These are phyloP conservation scores for Bidens hawaiensis DNA, from an alignment of 140 eudicot genomes.

Conservation along the genomic window DNA sequence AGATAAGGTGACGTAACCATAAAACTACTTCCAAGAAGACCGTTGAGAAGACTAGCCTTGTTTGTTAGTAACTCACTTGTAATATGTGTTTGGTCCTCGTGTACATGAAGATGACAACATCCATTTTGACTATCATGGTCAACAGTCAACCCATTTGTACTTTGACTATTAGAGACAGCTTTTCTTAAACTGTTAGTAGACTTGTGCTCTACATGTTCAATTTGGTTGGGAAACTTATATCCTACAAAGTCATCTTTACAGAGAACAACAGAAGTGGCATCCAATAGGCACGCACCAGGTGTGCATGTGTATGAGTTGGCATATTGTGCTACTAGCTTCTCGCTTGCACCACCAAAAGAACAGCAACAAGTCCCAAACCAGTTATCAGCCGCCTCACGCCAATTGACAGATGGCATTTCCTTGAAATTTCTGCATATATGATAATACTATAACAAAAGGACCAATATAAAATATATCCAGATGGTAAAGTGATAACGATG, in stretches of 20 bases:
- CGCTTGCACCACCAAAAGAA: slow-evolving; percentile 89
- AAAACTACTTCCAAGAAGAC: slow-evolving; percentile 76
- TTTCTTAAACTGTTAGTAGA: slow-evolving; percentile 10
- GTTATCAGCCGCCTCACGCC: slow-evolving; percentile 98
- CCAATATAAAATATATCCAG: background rate
- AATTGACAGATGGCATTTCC: slow-evolving; percentile 92
- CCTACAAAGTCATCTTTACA: slow-evolving; percentile 67
- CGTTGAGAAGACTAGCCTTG: slow-evolving; percentile 67
- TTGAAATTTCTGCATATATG: slow-evolving; percentile 49
- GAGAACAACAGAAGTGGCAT: slow-evolving; percentile 54
- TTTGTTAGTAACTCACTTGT: slow-evolving; percentile 38
- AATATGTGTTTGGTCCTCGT: slow-evolving; percentile 27
- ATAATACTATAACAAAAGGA: background rate
- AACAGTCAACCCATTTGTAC: slow-evolving; percentile 9
- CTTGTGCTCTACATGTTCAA: slow-evolving; percentile 23
- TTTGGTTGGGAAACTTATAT: slow-evolving; percentile 24
- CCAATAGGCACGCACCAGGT: slow-evolving; percentile 59
- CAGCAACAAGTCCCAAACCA: slow-evolving; percentile 99
- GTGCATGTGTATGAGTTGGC: slow-evolving; percentile 58
- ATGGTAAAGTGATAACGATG: background rate
- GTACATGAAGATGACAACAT: slow-evolving; percentile 36
- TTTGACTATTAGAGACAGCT: slow-evolving; percentile 10
- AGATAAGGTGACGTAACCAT: slow-evolving; percentile 62
- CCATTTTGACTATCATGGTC: slow-evolving; percentile 20
- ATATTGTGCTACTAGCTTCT: slow-evolving; percentile 60